A percentile compares a stretch with the other conserved stretches of the same genome.
These are phyloP conservation scores for Alloteropsis angusta DNA, from an alignment of 202 grass and related monocot species.

Conservation along the genomic window DNA sequence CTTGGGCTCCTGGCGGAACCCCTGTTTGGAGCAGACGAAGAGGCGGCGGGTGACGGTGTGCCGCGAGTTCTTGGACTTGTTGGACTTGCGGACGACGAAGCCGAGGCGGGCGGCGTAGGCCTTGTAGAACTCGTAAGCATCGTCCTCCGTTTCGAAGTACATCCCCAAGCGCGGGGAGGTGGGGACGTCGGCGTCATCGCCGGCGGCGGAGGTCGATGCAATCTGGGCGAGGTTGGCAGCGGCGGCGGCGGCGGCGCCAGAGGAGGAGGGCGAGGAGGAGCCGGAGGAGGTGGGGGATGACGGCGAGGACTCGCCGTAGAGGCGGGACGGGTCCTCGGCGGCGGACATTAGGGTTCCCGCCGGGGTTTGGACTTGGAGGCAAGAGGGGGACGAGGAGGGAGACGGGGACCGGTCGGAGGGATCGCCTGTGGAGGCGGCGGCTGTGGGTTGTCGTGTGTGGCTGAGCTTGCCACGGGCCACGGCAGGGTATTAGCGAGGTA, in stretches of 20 bases:
- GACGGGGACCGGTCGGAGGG: conserved; percentile 6
- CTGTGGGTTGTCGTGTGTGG: conserved; percentile 27
- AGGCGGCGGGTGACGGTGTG: conserved; percentile 65
- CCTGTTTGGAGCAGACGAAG: conserved; percentile 74
- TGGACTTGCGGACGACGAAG: conserved; percentile 79
- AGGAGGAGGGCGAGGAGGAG: not conserved
- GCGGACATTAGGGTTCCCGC: conserved; percentile 46
- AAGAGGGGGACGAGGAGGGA: not conserved
- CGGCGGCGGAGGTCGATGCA: conserved; percentile 6
- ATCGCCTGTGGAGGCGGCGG: conserved; percentile 19
- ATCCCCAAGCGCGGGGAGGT: conserved; percentile 49
- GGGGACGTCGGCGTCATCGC: not conserved
- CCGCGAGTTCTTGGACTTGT: conserved; percentile 71
- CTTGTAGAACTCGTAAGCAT: conserved; percentile 85
- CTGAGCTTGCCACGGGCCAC: not conserved
- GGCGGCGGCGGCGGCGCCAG: not conserved
- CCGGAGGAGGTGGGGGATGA: conserved; percentile 22
- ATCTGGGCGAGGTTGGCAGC: not conserved
- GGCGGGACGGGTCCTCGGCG: conserved; percentile 5
- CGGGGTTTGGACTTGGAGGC: conserved; percentile 46
- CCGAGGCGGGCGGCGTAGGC: conserved; percentile 60
- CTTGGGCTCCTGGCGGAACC: conserved; percentile 60
- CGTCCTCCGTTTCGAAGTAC: conserved; percentile 78
- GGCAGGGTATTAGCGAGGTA: too few relatives aligned
- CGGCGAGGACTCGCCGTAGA: conserved; percentile 27